Evolutionary conservation across 164 flowering plant species (phyloP), one percentile per base, ranked within the genome.

Genomic region (Berberis vulgaris): DNA sequence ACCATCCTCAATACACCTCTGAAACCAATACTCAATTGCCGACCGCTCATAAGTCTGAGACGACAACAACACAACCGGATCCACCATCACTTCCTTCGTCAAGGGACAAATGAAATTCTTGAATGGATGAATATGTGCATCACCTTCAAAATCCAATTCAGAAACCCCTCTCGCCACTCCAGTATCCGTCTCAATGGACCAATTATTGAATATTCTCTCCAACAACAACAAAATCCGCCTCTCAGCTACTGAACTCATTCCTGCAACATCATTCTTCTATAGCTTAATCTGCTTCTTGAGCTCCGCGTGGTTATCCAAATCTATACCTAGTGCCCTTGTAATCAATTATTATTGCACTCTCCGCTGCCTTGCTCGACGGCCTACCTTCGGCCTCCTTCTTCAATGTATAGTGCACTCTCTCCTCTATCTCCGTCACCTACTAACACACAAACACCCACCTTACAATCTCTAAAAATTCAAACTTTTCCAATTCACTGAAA

Each of bases 271-370:
- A 4, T 47, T 61, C 58, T 73, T 81, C 43, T 81, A 70, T 4
- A 78, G 70, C 76, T 77, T 72, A 61, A 84, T 75, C 50, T 82
- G 82, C 47, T 78, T 76, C 2, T 78, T 72, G 10, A 83, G 49
- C 46, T 78, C 82, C 0, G 45, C 45, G 7, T 75, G 69, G 46
- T 81, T 77, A 42, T 66, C 76, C 1, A 76, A 60, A 6, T 74
- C 80, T 0, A 71, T 71, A 41, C 89, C 85, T 2, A 85, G 46
- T 2, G 83, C 84, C 26, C 26, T 26, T 83, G 56, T 81, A 75
- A 62, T 85, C 89, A 86, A 85, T 85, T 39, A 83, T 61, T 45
- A 83, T 81, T 5, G 83, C 86, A 43, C 86, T 85, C 67, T 85
- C 83, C 0, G 82, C 84, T 54, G 82, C 82, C 71, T 82, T 84